Base-by-base conservation (phyloP, 1,139 yeast species). In the Blastobotrys persicus region DNA sequence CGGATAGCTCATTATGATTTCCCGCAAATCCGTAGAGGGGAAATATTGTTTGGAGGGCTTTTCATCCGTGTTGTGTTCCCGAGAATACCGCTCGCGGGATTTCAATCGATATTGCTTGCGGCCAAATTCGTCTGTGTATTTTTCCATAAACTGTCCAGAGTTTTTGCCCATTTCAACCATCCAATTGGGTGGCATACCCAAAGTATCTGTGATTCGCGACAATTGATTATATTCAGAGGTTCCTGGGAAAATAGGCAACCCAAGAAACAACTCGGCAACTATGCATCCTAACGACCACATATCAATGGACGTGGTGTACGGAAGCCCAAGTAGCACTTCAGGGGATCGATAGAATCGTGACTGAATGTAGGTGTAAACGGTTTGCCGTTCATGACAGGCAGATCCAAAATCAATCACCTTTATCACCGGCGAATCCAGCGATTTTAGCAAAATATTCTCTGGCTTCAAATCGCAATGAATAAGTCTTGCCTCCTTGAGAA, bases 201-300 rank as follows among this genome's bases (percentile, higher is more conserved):
- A 69, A 73, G 91, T 86, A 46, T 86, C 86, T 4, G 85, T 80
- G 42, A 92, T 89, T 59, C 96, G 80, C 60, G 83, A 77, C 42
- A 94, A 71, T 67, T 91, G 98, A 64, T 92, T 89, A 68, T 85
- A 92, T 67, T 92, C 98, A 0, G 96, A 87, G 3, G 91, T 79
- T 2, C 98, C 98, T 0, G 99, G 98, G 61, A 92, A 89, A 60
- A 92, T 76, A 1, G 99, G 99, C 50, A 92, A 74, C 0, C 99
- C 99, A 49, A 92, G 70, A 61, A 89, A 92, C 48, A 92, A 71
- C 65, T 92, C 99, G 0, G 96, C 97, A 32, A 91, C 85, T 48
- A 94, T 92, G 71, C 99, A 92, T 1, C 98, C 99, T 42, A 92
- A 73, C 1, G 98, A 89, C 99, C 99, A 92, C 91, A 92, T 89